Conservation (phyloP, 176 grass and related monocot genomes). For the Typha latifolia region DNA sequence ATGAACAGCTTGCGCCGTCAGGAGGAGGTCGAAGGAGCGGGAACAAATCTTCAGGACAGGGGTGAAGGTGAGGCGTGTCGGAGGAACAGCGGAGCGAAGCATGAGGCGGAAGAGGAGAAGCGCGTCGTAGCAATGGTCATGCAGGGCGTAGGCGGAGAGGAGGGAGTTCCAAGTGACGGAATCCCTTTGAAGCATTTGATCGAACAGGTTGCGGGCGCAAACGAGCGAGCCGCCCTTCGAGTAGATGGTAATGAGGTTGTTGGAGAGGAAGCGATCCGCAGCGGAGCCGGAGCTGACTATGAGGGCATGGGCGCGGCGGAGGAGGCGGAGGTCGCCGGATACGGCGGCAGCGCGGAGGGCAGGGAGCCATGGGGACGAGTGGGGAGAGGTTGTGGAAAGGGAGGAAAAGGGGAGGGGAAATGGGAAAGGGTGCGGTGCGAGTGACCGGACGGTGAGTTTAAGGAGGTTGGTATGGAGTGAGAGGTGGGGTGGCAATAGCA, state of each 20-base stretch:
- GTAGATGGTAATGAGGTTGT: constrained; percentile 21
- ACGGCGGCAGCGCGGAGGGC: constrained; percentile 5
- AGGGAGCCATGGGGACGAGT: background rate
- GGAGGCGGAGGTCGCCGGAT: background rate
- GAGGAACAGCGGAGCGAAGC: constrained; percentile 5
- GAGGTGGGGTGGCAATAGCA: background rate
- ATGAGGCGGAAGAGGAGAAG: constrained; percentile 7
- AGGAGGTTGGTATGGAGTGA: background rate
- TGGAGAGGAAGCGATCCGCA: constrained; percentile 12
- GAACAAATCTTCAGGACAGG: constrained; percentile 18
- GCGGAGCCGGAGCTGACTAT: constrained; percentile 3
- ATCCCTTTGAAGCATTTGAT: constrained; percentile 8
- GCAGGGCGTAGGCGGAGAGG: constrained; percentile 11
- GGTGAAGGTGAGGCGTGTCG: constrained; percentile 8
- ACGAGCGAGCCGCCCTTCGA: constrained; percentile 10
- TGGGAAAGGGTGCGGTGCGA: background rate
- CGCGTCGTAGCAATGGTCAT: background rate
- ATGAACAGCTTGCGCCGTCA: constrained; percentile 6
- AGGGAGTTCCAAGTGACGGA: constrained; percentile 21
- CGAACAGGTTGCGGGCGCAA: constrained; percentile 14
- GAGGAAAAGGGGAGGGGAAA: background rate
- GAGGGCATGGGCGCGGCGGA: background rate
- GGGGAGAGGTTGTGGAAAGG: background rate
- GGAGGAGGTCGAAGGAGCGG: background rate
- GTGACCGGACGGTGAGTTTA: background rate